Evolutionary conservation across 306 rosid species (phyloP).

Genomic region (Delonix regia): DNA sequence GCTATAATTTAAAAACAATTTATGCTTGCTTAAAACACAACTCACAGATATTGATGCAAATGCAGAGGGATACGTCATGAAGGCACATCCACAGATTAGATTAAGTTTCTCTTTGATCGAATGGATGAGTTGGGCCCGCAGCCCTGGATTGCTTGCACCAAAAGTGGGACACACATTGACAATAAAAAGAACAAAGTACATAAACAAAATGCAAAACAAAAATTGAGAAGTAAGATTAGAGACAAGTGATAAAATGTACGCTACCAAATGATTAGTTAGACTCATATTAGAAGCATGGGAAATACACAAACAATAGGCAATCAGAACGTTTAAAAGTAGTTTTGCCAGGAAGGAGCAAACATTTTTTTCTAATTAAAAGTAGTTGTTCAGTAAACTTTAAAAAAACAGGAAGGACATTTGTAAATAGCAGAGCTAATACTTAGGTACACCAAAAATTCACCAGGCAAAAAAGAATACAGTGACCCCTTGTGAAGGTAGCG

Average conservation of each 20-base stretch:
- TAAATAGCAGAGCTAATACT: neutral
- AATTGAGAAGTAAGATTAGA: slow-evolving; percentile 11
- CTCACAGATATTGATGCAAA: slow-evolving; percentile 93
- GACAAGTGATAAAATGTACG: neutral
- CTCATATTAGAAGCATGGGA: slow-evolving; percentile 16
- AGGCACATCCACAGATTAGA: slow-evolving; percentile 79
- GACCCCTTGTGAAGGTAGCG: no score
- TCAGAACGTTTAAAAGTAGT: neutral
- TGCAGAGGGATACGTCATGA: slow-evolving; percentile 76
- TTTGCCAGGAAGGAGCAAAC: neutral
- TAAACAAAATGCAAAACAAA: slow-evolving; percentile 19
- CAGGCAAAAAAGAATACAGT: neutral
- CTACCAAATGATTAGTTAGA: slow-evolving; percentile 11
- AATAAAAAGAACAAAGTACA: slow-evolving; percentile 22
- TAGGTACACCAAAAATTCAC: neutral
- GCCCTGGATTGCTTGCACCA: slow-evolving; percentile 97
- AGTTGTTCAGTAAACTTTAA: neutral
- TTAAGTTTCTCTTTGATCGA: slow-evolving; percentile 77
- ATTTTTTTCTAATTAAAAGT: neutral
- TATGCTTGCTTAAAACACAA: slow-evolving; percentile 30
- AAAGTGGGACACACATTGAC: slow-evolving; percentile 83
- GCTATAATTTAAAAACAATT: slow-evolving; percentile 12
- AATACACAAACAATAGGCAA: neutral
- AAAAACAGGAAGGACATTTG: neutral
- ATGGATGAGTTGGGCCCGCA: slow-evolving; percentile 85